Percentiles rank a stretch among this genome's conserved stretches.
Conservation (phyloP, 2,329 filamentous ascomycete species). For the Colletotrichum sp. region DNA sequence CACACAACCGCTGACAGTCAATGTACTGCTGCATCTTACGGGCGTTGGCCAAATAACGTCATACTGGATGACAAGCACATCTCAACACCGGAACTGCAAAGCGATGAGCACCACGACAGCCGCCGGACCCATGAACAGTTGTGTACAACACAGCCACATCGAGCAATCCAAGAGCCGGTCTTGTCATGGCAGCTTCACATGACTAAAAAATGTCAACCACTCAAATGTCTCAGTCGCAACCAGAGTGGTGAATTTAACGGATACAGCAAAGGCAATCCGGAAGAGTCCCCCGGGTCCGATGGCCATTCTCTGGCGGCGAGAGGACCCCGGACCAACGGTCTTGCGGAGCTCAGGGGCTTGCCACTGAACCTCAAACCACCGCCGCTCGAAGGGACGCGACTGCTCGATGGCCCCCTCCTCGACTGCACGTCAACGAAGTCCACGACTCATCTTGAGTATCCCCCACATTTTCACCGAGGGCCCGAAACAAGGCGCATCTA, state of each 20-base stretch:
- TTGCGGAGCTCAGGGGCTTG: neutral
- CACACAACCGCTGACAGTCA: neutral
- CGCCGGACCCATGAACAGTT: neutral
- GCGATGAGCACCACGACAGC: neutral
- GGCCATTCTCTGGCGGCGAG: neutral
- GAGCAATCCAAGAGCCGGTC: neutral
- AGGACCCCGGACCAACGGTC: neutral
- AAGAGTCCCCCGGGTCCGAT: neutral
- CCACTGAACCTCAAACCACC: conserved; percentile 15
- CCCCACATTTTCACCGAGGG: conserved; percentile 14
- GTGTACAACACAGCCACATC: neutral
- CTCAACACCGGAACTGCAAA: neutral
- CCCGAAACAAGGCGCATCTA: neutral
- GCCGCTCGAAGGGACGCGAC: neutral
- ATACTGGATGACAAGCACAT: neutral
- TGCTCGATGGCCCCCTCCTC: neutral
- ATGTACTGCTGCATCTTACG: neutral
- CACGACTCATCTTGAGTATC: neutral
- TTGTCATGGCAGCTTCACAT: neutral
- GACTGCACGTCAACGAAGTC: neutral
- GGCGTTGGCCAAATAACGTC: neutral
- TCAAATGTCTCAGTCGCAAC: neutral
- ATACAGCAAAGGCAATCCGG: neutral
- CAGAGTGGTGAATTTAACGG: neutral
- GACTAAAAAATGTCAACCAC: neutral